Base-by-base conservation (phyloP, 139 green algal species). In the Chlorella sp. region DNA sequence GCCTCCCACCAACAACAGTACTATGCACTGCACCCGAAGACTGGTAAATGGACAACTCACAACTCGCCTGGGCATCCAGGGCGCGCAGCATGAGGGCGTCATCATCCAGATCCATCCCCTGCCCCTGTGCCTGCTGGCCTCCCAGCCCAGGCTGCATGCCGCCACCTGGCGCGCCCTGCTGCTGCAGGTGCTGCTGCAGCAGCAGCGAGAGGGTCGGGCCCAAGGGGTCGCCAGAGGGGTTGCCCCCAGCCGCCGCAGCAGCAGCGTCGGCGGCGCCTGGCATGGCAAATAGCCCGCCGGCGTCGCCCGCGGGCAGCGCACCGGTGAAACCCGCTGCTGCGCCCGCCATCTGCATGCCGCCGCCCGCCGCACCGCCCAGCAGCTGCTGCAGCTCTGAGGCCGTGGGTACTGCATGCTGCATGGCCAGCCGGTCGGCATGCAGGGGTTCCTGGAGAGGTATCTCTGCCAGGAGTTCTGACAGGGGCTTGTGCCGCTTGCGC, bases 401-500 rank as follows among this genome's bases (percentile, higher is more conserved):
- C 30, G 73, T 42, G 73, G 73, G 73, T n/a, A 42, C 73, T 1
- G 73, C 73, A 24, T 80, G n/a, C 73, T 80, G 73, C 73, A 80
- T 80, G 7, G 73, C 73, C 73, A 80, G 73, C 73, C 73, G 73
- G 28, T 80, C 73, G 18, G 73, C 73, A 0, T n/a, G 32, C 53
- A 75, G 53, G n/a, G 53, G 57, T 18, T 73, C 42, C 81, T 75
- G 81, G 37, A 75, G 57, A 9, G 81, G 57, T 36, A 86, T 73
- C 81, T 86, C 81, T 15, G 81, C 81, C 81, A 86, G 81, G 36
- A 86, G 53, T n/a, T 86, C 81, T n/a, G 53, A 37, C 81, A 86
- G 81, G 3, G 81, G 53, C 81, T 86, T 86, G 81, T 86, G 81
- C 81, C 81, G 81, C 81, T 86, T 86, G 81, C 81, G 57, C 32